phyloP scores from a whole-genome alignment of 441 rosid genomes.

The Metrosideros polymorpha region DNA sequence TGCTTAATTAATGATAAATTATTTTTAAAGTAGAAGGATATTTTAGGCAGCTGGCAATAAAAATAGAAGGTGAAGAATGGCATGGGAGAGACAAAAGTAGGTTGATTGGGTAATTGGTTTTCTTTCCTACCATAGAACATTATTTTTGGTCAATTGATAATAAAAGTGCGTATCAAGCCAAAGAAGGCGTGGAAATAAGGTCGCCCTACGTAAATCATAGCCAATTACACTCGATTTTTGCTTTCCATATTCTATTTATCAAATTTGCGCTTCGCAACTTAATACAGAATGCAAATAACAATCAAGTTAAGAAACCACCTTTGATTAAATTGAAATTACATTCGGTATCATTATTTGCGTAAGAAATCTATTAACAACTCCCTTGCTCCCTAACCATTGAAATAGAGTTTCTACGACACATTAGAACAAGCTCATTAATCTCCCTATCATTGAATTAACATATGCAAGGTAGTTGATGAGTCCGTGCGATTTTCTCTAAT shows the following conservation, averaged over 20 bases:
- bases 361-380: neutral
- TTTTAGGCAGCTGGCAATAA: neutral
- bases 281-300: accelerated
- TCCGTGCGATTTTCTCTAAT: neutral
- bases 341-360: accelerated
- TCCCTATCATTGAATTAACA: neutral
- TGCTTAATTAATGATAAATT: neutral
- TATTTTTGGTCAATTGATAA: neutral
- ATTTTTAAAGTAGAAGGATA: neutral
- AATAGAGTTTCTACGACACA: neutral
- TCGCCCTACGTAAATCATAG: neutral
- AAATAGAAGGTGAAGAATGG: neutral
- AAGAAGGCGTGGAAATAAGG: neutral
- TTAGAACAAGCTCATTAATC: accelerated
- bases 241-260: neutral
- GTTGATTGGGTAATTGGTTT: neutral
- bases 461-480: accelerated
- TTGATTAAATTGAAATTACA: neutral
- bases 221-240: neutral
- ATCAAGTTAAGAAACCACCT: neutral
- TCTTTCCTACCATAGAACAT: neutral
- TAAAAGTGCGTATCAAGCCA: neutral
- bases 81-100: neutral
- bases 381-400: neutral
- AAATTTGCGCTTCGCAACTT: neutral